A percentile compares a stretch with the other conserved stretches of the same genome.
Evolutionary conservation across 75 land plant species (phyloP).

Genomic region (Isoetes taiwanensis): DNA sequence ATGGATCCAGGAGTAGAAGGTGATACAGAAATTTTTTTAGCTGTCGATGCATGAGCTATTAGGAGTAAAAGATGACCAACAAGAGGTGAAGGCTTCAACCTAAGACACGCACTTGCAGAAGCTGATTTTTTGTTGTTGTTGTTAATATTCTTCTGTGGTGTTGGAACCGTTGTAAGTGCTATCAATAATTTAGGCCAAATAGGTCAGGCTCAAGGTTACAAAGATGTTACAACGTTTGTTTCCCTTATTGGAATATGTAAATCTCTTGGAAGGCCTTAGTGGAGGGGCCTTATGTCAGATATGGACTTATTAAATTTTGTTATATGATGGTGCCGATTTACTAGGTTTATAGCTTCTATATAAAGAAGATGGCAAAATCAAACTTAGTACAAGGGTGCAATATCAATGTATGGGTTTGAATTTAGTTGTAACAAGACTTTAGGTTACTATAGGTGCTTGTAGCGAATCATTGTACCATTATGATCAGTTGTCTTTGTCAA

Average conservation of each 20-base stretch:
- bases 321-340: too few species aligned
- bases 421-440: too few species aligned
- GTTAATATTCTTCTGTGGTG: conserved; percentile 53
- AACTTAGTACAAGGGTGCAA: too few species aligned
- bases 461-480: too few species aligned
- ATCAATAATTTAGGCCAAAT: conserved; percentile 88
- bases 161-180: conserved; percentile 58
- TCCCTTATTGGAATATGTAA: conserved; percentile 58
- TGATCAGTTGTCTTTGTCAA: too few species aligned
- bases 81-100: conserved; percentile 70
- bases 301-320: neutral
- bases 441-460: too few species aligned
- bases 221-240: conserved; percentile 47
- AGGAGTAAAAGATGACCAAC: conserved; percentile 42
- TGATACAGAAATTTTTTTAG: too few species aligned
- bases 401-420: too few species aligned
- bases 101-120: conserved; percentile 51
- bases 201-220: conserved; percentile 53
- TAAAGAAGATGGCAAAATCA: too few species aligned
- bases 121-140: conserved; percentile 92
- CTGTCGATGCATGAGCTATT: conserved; percentile 6
- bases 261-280: conserved; percentile 65
- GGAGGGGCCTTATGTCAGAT: conserved; percentile 54
- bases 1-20: too few species aligned
- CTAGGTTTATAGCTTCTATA: too few species aligned